Conservation (phyloP, 2,329 filamentous ascomycete genomes). For the Aspergillus proliferans region DNA sequence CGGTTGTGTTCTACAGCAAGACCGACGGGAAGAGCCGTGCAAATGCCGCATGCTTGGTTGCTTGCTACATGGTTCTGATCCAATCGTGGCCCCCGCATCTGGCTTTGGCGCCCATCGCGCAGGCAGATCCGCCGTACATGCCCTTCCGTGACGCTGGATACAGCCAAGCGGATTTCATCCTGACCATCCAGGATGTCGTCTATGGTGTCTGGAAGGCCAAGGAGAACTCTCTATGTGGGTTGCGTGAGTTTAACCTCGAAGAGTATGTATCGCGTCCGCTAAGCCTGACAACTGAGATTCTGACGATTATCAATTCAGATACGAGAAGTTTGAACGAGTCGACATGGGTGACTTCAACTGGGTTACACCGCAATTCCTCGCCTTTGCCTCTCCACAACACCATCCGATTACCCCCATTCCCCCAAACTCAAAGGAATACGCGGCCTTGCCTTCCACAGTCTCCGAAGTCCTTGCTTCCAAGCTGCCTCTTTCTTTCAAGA, state of each 20-base stretch:
- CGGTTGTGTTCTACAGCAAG: conserved; percentile 93
- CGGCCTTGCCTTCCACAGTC: conserved; percentile 68
- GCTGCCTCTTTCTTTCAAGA: conserved; percentile 86
- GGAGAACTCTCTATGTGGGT: conserved; percentile 82
- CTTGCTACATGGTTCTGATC: conserved; percentile 98
- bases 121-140: conserved; percentile 96
- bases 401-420: conserved; percentile 67
- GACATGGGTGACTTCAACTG: conserved; percentile 99
- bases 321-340: conserved; percentile 90
- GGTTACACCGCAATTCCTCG: conserved; percentile 90
- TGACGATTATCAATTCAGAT: conserved; percentile 44
- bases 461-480: conserved; percentile 64
- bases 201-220: conserved; percentile 99
- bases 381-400: conserved; percentile 91
- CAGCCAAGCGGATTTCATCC: conserved; percentile 92
- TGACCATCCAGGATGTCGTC: conserved; percentile 94
- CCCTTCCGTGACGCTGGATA: conserved; percentile 97
- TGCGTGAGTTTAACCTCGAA: conserved; percentile 92
- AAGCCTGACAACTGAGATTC: not conserved
- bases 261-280: conserved; percentile 49
- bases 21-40: conserved; percentile 81
- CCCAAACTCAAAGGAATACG: conserved; percentile 65
- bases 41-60: conserved; percentile 89
- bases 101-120: conserved; percentile 88
- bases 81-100: conserved; percentile 96